Base-by-base conservation (phyloP, 148 eudicot species). In the Limonium bicolor region DNA sequence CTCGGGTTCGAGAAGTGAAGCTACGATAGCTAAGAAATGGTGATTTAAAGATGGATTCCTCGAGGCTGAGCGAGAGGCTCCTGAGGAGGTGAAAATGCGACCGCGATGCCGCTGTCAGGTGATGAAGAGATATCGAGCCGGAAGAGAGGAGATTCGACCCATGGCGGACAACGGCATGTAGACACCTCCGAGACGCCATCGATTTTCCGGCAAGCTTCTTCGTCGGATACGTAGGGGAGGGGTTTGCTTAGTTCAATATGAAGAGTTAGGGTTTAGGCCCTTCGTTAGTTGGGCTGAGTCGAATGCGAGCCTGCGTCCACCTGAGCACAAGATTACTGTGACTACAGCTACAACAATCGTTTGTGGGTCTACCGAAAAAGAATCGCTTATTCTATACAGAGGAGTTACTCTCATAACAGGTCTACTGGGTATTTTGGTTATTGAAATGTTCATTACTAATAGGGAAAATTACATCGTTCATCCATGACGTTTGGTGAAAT, bases 111-210 rank as follows among this genome's bases (percentile, higher is more conserved):
- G 49, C 11, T 38, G 46, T 55, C 59, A 64, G 62, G 12, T 65
- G 44, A 4, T 46, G 65, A 35, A 44, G 31, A 43, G 56, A 33
- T 1, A 36, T 38, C 1, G 68, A 19, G 41, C 52, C 58, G 3
- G 50, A 15, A 38, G 22, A 14, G 44, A 63, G 36, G n/a, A 59
- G 28, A 1, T 39, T 18, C 20, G 40, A 37, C 30, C 42, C 43
- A 30, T 56, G 70, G 55, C 69, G 74, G 18, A 44, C 36, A 12
- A 69, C 39, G 27, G 56, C 14, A 27, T 29, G 55, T 48, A 69
- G 14, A 11, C 27, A 47, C 47, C 69, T 48, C 42, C 66, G 41
- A 15, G 12, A 63, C 69, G 74, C 74, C 74, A 69, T 69, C 61
- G 65, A 38, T 51, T 54, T 2, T 22, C 23, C 27, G 7, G 23